These are phyloP conservation scores for Citrullus mucosospermus DNA, from an alignment of 306 rosid genomes.

Conservation along the genomic window DNA sequence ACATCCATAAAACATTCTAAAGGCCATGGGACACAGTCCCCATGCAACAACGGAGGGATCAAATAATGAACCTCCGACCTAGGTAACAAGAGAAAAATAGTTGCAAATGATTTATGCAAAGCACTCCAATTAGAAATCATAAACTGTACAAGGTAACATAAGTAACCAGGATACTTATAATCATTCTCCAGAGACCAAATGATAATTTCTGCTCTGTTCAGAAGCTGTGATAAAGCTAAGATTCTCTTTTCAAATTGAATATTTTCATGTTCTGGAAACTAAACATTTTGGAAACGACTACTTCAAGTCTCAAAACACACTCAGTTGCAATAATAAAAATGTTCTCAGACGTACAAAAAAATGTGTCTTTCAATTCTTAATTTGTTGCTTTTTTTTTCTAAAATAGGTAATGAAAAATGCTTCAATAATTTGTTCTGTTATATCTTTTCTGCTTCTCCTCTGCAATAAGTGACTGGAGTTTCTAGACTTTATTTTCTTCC, in stretches of 20 bases:
- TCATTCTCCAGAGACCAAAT: no score
- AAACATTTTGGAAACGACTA: background rate
- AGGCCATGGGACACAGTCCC: no score
- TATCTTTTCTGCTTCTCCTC: background rate
- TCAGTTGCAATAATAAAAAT: background rate
- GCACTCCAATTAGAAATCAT: no score
- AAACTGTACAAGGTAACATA: no score
- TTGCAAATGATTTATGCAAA: no score
- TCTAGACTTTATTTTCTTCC: background rate
- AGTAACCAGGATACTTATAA: no score
- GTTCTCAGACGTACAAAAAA: background rate
- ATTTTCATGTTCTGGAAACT: background rate
- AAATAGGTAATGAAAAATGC: background rate
- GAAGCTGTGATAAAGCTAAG: no score
- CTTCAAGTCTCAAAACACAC: background rate
- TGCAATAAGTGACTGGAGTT: background rate
- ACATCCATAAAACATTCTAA: no score
- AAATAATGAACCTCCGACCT: no score
- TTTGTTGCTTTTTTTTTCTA: background rate
- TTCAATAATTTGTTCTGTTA: background rate
- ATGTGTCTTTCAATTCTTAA: background rate
- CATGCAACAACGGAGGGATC: no score
- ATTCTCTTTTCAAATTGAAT: background rate
- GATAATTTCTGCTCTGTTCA: no score
- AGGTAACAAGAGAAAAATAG: no score